Percentiles rank a stretch among this genome's conserved stretches.
Evolutionary conservation across 2,329 filamentous ascomycete genomes (phyloP).

Genomic region (Pseudocercospora macadamiae): DNA sequence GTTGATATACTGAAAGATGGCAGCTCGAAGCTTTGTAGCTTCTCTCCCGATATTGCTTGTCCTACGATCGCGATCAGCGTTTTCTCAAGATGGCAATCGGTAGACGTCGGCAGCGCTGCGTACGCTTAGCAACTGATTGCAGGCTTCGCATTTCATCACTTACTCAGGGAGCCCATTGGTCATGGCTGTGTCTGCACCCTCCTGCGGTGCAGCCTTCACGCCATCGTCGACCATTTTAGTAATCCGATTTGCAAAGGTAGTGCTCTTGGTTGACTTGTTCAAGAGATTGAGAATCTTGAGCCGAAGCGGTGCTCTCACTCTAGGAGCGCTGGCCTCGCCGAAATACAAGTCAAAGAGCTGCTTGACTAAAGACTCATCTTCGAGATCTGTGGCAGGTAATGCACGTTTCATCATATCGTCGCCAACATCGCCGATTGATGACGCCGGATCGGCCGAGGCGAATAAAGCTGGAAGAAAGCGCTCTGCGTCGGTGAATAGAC

Average conservation of each 20-base stretch:
- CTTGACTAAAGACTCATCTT: constrained; percentile 65
- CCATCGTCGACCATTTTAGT: constrained; percentile 70
- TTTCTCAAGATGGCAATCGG: background rate
- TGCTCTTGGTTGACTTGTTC: constrained; percentile 74
- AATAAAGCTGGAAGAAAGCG: constrained; percentile 82
- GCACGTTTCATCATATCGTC: constrained; percentile 87
- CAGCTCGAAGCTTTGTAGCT: constrained; percentile 75
- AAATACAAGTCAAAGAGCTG: constrained; percentile 75
- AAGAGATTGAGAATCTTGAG: constrained; percentile 76
- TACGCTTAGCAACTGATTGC: constrained; percentile 21
- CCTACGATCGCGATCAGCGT: constrained; percentile 31
- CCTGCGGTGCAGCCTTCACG: constrained; percentile 48
- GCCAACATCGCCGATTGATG: constrained; percentile 77
- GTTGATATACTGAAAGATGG: constrained; percentile 82
- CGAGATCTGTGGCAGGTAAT: constrained; percentile 68
- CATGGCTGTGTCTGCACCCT: constrained; percentile 37
- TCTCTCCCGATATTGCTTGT: constrained; percentile 66
- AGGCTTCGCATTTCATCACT: constrained; percentile 11
- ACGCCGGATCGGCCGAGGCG: constrained; percentile 81
- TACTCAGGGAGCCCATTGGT: constrained; percentile 32
- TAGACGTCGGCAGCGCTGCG: constrained; percentile 1
- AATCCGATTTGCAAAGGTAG: constrained; percentile 69
- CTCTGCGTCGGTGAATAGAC: constrained; percentile 80
- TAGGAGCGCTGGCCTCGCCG: constrained; percentile 53
- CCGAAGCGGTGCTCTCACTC: constrained; percentile 69